Percentiles rank a stretch among this genome's conserved stretches.
phyloP scores from a whole-genome alignment of 352 stramenopile species.

The Phytophthora chlamydospora region DNA sequence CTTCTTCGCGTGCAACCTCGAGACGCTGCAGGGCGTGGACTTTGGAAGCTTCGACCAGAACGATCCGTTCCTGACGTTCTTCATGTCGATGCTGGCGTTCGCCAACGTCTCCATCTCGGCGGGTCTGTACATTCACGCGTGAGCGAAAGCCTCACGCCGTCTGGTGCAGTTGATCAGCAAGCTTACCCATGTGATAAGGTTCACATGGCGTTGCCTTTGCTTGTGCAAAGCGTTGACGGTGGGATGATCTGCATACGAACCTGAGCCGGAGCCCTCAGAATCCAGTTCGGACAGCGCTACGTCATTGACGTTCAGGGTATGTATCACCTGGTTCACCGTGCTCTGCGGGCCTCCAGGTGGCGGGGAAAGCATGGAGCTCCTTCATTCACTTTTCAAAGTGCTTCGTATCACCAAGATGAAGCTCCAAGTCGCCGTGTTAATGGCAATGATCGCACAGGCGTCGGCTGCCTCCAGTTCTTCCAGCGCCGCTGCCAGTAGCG shows the following conservation, averaged over 20 bases:
- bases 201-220: not conserved
- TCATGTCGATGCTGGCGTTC: conserved; percentile 29
- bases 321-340: not conserved
- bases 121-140: conserved; percentile 17
- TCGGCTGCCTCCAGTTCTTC: conserved; percentile 13
- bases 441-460: not conserved
- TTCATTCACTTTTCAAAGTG: conserved; percentile 10
- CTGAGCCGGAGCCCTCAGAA: conserved; percentile 2
- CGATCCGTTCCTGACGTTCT: conserved; percentile 39
- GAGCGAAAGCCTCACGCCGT: not conserved
- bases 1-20: conserved; percentile 28
- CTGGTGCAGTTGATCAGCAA: not conserved
- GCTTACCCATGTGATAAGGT: not conserved
- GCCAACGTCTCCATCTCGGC: conserved; percentile 16
- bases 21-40: conserved; percentile 22
- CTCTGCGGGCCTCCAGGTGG: not conserved
- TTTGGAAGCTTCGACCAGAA: conserved; percentile 13
- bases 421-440: conserved; percentile 4
- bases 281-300: conserved; percentile 3
- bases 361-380: not conserved
- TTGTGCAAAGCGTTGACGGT: not conserved
- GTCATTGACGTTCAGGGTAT: not conserved
- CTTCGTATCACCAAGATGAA: conserved; percentile 10
- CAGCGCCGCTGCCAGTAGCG: not conserved
- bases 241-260: conserved; percentile 13